phyloP scores from a whole-genome alignment of 768 basidiomycete species.

The Amanita brunnescens region DNA sequence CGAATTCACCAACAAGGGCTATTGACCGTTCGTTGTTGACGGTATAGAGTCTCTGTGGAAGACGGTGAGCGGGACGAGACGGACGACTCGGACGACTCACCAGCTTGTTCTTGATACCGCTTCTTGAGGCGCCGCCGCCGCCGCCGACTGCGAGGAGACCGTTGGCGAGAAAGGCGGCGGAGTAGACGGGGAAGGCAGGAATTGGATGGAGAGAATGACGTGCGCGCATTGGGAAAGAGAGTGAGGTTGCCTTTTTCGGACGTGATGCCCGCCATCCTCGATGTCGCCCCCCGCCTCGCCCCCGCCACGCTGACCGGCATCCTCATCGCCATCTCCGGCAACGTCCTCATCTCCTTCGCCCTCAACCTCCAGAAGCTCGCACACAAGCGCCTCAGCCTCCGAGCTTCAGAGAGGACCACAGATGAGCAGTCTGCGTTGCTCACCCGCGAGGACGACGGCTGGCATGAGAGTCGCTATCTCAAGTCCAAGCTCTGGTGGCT shows the following conservation, averaged over 20 bases:
- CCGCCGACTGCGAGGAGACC: constrained; percentile 75
- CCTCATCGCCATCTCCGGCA: constrained; percentile 72
- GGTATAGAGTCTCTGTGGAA: constrained; percentile 56
- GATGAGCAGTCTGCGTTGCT: constrained; percentile 25
- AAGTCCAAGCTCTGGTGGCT: constrained; percentile 88
- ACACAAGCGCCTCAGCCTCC: constrained; percentile 53
- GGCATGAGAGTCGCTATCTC: constrained; percentile 73
- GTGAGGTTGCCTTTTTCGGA: constrained; percentile 5
- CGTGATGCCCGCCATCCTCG: background rate
- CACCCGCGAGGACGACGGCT: constrained; percentile 27
- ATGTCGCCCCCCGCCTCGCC: constrained; percentile 46
- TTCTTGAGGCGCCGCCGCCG: constrained; percentile 79
- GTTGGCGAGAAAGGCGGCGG: constrained; percentile 70
- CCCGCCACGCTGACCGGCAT: constrained; percentile 67
- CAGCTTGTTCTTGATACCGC: constrained; percentile 91
- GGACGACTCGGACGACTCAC: constrained; percentile 34
- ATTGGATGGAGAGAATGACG: constrained; percentile 73
- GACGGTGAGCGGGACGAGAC: constrained; percentile 6
- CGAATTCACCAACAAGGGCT: constrained; percentile 54
- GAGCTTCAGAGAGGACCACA: constrained; percentile 11
- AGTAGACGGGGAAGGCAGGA: constrained; percentile 82
- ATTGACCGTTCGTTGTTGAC: constrained; percentile 46
- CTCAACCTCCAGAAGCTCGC: constrained; percentile 92
- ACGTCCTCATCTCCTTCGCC: constrained; percentile 82
- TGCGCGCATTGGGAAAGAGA: constrained; percentile 51